These are phyloP conservation scores for Eucalyptus polybractea DNA, from an alignment of 345 rosid genomes.

Conservation along the genomic window DNA sequence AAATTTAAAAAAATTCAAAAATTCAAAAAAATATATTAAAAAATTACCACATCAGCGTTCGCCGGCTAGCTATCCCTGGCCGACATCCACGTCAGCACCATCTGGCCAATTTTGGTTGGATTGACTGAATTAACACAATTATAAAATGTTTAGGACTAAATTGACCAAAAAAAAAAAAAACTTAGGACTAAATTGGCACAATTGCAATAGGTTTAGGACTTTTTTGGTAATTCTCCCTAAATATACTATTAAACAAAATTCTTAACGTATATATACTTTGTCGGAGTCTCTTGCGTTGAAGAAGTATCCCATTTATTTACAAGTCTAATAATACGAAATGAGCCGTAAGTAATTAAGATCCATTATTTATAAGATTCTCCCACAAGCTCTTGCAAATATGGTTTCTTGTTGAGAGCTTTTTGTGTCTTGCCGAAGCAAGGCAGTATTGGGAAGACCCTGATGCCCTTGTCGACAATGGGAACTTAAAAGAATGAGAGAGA, in stretches of 20 bases:
- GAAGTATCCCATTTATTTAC: not conserved
- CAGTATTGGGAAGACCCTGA: not conserved
- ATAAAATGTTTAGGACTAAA: too few relatives aligned
- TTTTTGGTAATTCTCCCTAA: not conserved
- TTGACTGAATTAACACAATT: too few relatives aligned
- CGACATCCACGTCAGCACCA: rapidly evolving
- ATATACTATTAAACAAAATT: not conserved
- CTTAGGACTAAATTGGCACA: rapidly evolving
- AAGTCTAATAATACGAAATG: too few relatives aligned
- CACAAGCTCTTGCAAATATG: not conserved
- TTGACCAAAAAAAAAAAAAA: too few relatives aligned
- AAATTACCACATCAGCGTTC: too few relatives aligned
- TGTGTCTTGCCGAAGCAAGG: not conserved
- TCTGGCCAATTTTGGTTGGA: too few relatives aligned
- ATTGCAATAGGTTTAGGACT: too few relatives aligned
- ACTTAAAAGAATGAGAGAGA: not conserved
- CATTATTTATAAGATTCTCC: not conserved
- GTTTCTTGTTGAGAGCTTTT: not conserved
- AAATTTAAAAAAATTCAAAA: too few relatives aligned
- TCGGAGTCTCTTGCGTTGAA: not conserved
- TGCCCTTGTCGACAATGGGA: not conserved
- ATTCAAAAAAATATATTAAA: too few relatives aligned
- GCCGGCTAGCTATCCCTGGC: rapidly evolving
- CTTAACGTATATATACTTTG: not conserved
- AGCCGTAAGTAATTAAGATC: not conserved